Evolutionary conservation across 2,329 filamentous ascomycete species (phyloP).

Genomic region (Thermomyces lanuginosus): DNA sequence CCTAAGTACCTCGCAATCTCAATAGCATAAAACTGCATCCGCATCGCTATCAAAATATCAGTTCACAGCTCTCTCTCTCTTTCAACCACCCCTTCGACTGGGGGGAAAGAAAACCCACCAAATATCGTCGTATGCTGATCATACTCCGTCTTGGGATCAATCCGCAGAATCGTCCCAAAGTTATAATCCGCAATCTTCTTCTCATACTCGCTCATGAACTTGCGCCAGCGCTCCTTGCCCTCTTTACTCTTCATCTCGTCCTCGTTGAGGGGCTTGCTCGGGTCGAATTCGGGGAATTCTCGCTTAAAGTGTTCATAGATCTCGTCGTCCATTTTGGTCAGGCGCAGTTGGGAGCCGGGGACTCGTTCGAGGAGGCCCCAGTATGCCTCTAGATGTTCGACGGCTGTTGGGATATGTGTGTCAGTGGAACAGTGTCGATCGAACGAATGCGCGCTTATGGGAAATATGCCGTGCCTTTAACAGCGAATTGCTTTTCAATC

Average conservation of each 20-base stretch:
- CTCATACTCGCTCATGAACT: conserved; percentile 86
- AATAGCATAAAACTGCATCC: conserved; percentile 73
- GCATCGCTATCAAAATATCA: conserved; percentile 33
- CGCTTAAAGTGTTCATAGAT: conserved; percentile 77
- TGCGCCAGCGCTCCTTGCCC: conserved; percentile 88
- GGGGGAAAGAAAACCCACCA: conserved; percentile 37
- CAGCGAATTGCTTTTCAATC: conserved; percentile 99
- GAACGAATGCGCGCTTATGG: conserved; percentile 4
- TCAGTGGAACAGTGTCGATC: neutral
- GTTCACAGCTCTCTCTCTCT: conserved; percentile 1
- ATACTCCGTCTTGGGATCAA: conserved; percentile 66
- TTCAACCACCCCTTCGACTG: neutral
- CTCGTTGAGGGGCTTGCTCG: conserved; percentile 64
- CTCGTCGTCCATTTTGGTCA: conserved; percentile 90
- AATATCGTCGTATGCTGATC: conserved; percentile 83
- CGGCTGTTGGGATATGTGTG: conserved; percentile 34
- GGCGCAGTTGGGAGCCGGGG: conserved; percentile 69
- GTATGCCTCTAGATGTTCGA: conserved; percentile 93
- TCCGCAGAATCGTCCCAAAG: conserved; percentile 85
- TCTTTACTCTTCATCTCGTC: conserved; percentile 94
- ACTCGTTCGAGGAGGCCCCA: conserved; percentile 89
- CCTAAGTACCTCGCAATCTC: conserved; percentile 49
- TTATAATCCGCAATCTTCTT: conserved; percentile 95
- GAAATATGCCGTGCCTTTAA: conserved; percentile 50
- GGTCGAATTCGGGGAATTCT: conserved; percentile 87